Evolutionary conservation across 768 basidiomycete genomes (phyloP).

Genomic region (Omphalotus guepiniiformis): DNA sequence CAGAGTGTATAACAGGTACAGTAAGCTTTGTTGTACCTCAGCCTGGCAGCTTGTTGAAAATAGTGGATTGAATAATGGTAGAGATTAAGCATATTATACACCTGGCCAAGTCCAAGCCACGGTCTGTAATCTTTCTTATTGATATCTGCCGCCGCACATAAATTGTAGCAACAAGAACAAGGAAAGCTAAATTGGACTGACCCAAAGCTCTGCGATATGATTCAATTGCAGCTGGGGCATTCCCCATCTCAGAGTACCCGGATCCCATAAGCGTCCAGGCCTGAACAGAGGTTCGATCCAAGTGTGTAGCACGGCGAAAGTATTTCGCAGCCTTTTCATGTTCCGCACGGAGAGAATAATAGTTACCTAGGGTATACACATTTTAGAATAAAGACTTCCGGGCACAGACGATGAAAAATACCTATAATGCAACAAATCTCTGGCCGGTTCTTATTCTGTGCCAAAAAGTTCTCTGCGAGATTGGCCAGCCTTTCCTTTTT

Average conservation of each 20-base stretch:
- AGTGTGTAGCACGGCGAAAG: constrained; percentile 68
- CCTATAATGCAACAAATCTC: constrained; percentile 79
- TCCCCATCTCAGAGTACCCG: constrained; percentile 80
- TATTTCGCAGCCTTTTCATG: constrained; percentile 79
- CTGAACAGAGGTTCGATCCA: constrained; percentile 71
- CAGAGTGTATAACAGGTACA: not conserved
- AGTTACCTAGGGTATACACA: constrained; percentile 77
- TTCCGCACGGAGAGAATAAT: constrained; percentile 71
- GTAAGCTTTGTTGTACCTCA: constrained; percentile 1
- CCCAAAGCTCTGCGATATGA: constrained; percentile 78
- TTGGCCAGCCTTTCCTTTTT: constrained; percentile 65
- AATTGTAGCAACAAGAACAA: not conserved
- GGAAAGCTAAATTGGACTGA: too few species aligned
- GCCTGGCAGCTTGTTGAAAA: constrained; percentile 5
- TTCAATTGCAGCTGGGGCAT: constrained; percentile 79
- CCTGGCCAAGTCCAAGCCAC: constrained; percentile 81
- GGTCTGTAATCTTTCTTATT: constrained; percentile 79
- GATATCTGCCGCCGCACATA: constrained; percentile 42
- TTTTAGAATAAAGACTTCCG: not conserved
- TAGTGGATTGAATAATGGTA: constrained; percentile 75
- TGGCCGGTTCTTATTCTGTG: constrained; percentile 67
- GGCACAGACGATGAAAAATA: constrained; percentile 23
- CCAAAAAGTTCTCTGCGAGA: constrained; percentile 67
- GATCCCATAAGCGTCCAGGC: constrained; percentile 87
- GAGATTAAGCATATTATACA: constrained; percentile 76